A percentile compares a stretch with the other conserved stretches of the same genome.
Evolutionary conservation across 2,329 filamentous ascomycete species (phyloP).

Genomic region (Escovopsis sp.): DNA sequence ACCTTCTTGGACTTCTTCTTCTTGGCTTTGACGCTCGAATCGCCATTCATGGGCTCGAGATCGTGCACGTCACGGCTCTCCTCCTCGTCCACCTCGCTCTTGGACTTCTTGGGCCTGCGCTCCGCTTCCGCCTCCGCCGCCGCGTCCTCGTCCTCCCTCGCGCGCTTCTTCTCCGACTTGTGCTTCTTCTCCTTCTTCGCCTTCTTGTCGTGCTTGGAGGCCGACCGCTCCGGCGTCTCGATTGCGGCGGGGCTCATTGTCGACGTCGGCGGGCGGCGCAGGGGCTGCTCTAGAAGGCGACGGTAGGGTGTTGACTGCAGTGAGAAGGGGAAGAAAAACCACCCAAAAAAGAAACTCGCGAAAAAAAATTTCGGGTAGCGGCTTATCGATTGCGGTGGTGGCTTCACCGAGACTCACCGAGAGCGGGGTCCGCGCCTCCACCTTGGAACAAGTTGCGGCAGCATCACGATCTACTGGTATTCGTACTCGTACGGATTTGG

Average conservation of each 20-base stretch:
- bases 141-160: conserved; percentile 24
- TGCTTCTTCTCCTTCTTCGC: conserved; percentile 20
- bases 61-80: conserved; percentile 6
- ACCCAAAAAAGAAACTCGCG: neutral
- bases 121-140: conserved; percentile 22
- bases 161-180: conserved; percentile 29
- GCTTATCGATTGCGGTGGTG: conserved; percentile 9
- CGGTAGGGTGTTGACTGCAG: no score
- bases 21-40: conserved; percentile 21
- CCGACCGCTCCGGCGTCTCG: conserved; percentile 15
- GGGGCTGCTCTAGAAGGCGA: conserved; percentile 1
- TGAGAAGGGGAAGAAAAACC: neutral
- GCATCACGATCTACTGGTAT: no score
- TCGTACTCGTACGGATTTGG: no score
- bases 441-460: no score
- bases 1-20: conserved; percentile 12
- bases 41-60: conserved; percentile 13
- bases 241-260: conserved; percentile 13
- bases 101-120: conserved; percentile 36
- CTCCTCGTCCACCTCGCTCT: conserved; percentile 25
- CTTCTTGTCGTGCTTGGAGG: conserved; percentile 24
- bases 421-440: neutral
- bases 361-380: neutral
- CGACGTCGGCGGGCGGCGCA: conserved; percentile 12
- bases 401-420: conserved; percentile 9